phyloP scores from a whole-genome alignment of 495 filamentous ascomycete species.

The Neurospora hispaniola region DNA sequence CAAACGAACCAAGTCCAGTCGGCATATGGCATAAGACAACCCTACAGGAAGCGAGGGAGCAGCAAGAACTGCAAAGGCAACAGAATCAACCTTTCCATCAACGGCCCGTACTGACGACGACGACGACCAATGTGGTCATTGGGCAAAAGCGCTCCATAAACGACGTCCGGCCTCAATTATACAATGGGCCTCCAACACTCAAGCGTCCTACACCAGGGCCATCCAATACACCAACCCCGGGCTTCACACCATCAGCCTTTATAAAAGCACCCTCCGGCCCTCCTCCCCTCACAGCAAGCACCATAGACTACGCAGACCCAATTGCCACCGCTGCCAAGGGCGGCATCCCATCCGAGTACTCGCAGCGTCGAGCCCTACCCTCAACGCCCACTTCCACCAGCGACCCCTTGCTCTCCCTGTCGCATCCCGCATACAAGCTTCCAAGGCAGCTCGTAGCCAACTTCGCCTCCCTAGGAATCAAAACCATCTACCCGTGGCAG shows the following conservation, averaged over 20 bases:
- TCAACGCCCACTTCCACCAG: constrained; percentile 40
- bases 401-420: constrained; percentile 52
- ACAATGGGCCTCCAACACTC: background rate
- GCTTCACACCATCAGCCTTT: background rate
- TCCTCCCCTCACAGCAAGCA: constrained; percentile 25
- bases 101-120: background rate
- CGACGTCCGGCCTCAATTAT: background rate
- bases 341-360: constrained; percentile 30
- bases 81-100: background rate
- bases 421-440: constrained; percentile 55
- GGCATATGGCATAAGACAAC: constrained; percentile 22
- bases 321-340: constrained; percentile 2
- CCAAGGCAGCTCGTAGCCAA: constrained; percentile 51
- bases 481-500: constrained; percentile 72
- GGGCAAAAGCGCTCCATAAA: constrained; percentile 17
- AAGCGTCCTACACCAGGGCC: background rate
- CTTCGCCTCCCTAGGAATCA: constrained; percentile 53
- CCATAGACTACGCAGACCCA: constrained; percentile 13
- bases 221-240: background rate
- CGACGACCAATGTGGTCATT: constrained; percentile 6
- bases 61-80: constrained; percentile 3
- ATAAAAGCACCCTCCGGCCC: background rate
- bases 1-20: constrained; percentile 4
- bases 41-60: constrained; percentile 10
- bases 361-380: constrained; percentile 30